phyloP scores from a whole-genome alignment of 345 rosid genomes.

The Reutealis trisperma region DNA sequence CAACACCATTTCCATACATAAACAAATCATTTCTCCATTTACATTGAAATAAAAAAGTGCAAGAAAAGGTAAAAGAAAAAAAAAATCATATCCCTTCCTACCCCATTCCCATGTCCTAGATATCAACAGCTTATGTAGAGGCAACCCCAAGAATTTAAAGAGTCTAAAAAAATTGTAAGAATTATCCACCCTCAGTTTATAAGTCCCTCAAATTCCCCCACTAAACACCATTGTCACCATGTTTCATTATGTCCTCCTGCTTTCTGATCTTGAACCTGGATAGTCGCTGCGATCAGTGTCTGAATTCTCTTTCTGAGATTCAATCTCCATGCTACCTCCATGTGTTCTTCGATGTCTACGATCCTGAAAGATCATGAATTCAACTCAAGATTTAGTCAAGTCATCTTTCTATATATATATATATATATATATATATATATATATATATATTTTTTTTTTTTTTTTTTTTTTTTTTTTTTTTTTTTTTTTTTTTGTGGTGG shows the following conservation, averaged over 20 bases:
- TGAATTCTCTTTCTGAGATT: constrained; percentile 67
- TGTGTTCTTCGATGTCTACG: constrained; percentile 69
- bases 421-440: too few species aligned
- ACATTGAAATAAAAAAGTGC: constrained; percentile 7
- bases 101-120: constrained; percentile 32
- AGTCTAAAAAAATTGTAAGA: constrained; percentile 14
- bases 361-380: constrained; percentile 49
- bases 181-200: not conserved
- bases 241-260: constrained; percentile 37
- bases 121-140: constrained; percentile 40
- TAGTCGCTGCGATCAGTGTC: constrained; percentile 70
- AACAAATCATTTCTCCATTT: constrained; percentile 38
- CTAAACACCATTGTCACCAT: not conserved
- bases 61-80: not conserved
- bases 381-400: not conserved
- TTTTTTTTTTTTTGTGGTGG: too few species aligned
- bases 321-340: constrained; percentile 69
- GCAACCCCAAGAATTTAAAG: constrained; percentile 22
- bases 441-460: too few species aligned
- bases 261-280: constrained; percentile 66
- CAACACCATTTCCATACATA: constrained; percentile 33
- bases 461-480: too few species aligned
- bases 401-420: not conserved
- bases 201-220: not conserved
- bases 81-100: constrained; percentile 12